phyloP scores from a whole-genome alignment of 371 early-diverging fungal genomes.

The Zopfochytrium polystomum region DNA sequence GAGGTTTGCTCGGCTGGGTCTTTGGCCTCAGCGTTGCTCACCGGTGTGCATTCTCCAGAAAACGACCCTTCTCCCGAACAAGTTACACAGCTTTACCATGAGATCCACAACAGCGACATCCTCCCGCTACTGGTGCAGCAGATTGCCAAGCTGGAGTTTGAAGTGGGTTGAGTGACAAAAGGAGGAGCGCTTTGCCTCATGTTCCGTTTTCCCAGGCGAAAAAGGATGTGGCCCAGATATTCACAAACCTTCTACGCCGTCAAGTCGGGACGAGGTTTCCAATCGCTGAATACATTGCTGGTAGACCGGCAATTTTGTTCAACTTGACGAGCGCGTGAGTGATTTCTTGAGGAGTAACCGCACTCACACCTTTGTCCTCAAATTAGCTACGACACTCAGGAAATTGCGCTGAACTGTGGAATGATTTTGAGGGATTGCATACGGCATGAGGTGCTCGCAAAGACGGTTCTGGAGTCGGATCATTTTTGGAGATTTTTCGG shows the following conservation, averaged over 20 bases:
- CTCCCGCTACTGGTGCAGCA: slow-evolving; percentile 78
- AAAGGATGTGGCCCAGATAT: slow-evolving; percentile 96
- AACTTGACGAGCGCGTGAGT: slow-evolving; percentile 75
- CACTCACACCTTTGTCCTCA: not conserved
- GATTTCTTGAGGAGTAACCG: slow-evolving; percentile 15
- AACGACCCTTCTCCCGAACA: slow-evolving; percentile 86
- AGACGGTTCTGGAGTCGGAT: slow-evolving; percentile 74
- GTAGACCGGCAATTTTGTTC: slow-evolving; percentile 70
- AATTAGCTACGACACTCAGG: slow-evolving; percentile 83
- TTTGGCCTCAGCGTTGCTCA: slow-evolving; percentile 1
- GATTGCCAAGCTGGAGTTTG: slow-evolving; percentile 90
- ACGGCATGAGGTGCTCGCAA: slow-evolving; percentile 88
- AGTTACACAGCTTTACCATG: slow-evolving; percentile 91
- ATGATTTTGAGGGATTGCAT: slow-evolving; percentile 94
- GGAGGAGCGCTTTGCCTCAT: slow-evolving; percentile 4
- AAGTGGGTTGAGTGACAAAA: slow-evolving; percentile 47
- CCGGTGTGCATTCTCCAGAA: slow-evolving; percentile 41
- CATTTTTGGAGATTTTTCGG: slow-evolving; percentile 89
- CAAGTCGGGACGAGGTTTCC: slow-evolving; percentile 93
- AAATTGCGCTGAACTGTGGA: slow-evolving; percentile 94
- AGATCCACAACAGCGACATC: slow-evolving; percentile 86
- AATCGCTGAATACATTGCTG: slow-evolving; percentile 90
- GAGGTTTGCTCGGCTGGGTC: slow-evolving; percentile 62
- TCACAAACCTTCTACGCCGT: slow-evolving; percentile 90
- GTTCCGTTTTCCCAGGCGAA: slow-evolving; percentile 61